Conservation (phyloP, 805 yeast species). For the Candida silvatica region DNA sequence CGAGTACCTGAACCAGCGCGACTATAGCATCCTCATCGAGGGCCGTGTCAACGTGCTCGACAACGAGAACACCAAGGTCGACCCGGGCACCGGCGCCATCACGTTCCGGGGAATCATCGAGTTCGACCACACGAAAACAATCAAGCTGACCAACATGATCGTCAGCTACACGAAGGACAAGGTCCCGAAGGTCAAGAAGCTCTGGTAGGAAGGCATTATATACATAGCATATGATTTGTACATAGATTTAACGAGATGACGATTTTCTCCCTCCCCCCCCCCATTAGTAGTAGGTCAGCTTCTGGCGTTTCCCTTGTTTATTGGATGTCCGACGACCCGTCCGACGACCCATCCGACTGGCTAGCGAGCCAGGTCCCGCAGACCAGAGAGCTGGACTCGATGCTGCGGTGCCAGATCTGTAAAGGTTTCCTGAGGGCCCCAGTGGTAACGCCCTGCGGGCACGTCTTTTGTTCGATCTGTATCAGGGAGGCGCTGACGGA, state of each 20-base stretch:
- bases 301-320: too few species aligned
- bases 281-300: too few species aligned
- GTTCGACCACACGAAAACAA: conserved; percentile 27
- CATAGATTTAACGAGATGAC: background rate
- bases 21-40: conserved; percentile 22
- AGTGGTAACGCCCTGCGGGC: conserved; percentile 77
- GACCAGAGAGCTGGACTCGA: conserved; percentile 54
- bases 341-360: conserved; percentile 75
- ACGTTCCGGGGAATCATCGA: conserved; percentile 25
- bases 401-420: conserved; percentile 79
- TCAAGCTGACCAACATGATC: conserved; percentile 19
- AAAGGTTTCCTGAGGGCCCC: conserved; percentile 78
- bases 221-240: too few species aligned
- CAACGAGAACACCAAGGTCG: conserved; percentile 12
- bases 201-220: conserved; percentile 16
- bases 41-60: conserved; percentile 21
- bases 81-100: conserved; percentile 22
- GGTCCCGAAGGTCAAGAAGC: conserved; percentile 18
- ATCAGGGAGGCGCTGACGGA: conserved; percentile 61
- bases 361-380: conserved; percentile 41
- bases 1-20: conserved; percentile 18
- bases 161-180: conserved; percentile 21
- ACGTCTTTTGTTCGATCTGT: conserved; percentile 84
- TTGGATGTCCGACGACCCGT: too few species aligned
- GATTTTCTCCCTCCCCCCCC: too few species aligned